Conservation (phyloP, 371 early-diverging fungal genomes). For the Lichtheimia ramosa region DNA sequence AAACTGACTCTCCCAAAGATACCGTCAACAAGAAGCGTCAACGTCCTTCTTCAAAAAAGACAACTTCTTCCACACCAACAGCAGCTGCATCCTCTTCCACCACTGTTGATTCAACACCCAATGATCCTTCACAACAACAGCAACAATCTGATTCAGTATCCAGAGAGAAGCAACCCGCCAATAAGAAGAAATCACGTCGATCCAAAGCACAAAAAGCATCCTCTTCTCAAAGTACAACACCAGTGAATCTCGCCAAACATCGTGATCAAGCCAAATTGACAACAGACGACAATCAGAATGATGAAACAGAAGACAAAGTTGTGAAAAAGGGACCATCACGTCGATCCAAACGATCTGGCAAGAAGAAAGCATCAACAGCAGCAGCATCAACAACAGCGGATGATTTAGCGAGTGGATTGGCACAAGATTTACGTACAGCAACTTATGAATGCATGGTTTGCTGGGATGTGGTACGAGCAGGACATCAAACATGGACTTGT, state of each 20-base stretch:
- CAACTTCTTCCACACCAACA: not conserved
- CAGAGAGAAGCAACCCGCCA: not conserved
- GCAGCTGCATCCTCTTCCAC: not conserved
- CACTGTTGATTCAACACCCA: too few relatives aligned
- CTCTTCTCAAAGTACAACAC: not conserved
- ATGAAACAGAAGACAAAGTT: not conserved
- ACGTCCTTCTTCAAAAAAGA: too few relatives aligned
- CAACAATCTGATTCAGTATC: not conserved
- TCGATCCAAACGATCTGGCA: not conserved
- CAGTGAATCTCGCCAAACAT: slow-evolving; percentile 25
- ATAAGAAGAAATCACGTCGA: not conserved
- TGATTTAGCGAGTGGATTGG: slow-evolving; percentile 63
- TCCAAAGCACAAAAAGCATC: not conserved
- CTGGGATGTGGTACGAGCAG: slow-evolving; percentile 76
- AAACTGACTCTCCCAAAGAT: not conserved
- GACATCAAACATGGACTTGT: slow-evolving; percentile 83
- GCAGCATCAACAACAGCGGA: slow-evolving; percentile 25
- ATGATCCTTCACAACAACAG: not conserved
- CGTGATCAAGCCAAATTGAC: slow-evolving; percentile 44
- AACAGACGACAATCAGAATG: not conserved
- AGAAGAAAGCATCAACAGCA: slow-evolving; percentile 10
- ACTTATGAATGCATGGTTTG: slow-evolving; percentile 95
- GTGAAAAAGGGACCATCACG: not conserved
- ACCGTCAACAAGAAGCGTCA: too few relatives aligned
- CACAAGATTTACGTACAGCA: slow-evolving; percentile 61